phyloP scores from a whole-genome alignment of 495 filamentous ascomycete species.

The Poronia punctata region DNA sequence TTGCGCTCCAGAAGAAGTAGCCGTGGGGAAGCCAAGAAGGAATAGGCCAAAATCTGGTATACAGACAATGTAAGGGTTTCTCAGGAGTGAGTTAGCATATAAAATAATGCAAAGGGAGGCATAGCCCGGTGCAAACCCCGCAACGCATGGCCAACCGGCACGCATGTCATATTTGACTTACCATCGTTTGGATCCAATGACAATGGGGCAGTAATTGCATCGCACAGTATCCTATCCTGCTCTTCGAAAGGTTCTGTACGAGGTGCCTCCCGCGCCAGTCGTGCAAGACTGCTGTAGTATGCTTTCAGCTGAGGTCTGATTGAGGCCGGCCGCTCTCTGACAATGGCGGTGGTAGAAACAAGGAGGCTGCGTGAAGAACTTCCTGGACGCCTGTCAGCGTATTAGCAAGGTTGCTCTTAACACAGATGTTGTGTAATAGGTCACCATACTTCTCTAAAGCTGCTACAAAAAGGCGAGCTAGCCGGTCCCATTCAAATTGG shows the following conservation, averaged over 20 bases:
- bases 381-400: constrained; percentile 12
- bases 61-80: constrained; percentile 8
- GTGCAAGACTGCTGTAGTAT: constrained; percentile 19
- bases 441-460: constrained; percentile 26
- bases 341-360: constrained; percentile 9
- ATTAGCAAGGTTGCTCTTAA: neutral
- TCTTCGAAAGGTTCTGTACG: neutral
- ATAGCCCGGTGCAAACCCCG: too few species aligned
- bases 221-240: constrained; percentile 4
- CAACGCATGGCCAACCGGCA: too few species aligned
- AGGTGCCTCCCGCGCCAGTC: constrained; percentile 7
- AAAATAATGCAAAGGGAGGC: neutral
- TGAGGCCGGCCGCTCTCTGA: constrained; percentile 14
- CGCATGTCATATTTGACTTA: too few species aligned
- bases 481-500: constrained; percentile 21
- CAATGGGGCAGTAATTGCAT: constrained; percentile 15
- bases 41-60: constrained; percentile 33
- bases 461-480: constrained; percentile 27
- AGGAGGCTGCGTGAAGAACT: constrained; percentile 15
- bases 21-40: constrained; percentile 27
- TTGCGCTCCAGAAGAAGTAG: constrained; percentile 12
- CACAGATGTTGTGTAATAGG: neutral
- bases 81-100: constrained; percentile 5
- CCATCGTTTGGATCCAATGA: constrained; percentile 9
- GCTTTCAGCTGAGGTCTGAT: constrained; percentile 10